phyloP scores from a whole-genome alignment of 306 rosid species.

The Cotoneaster glaucophyllus region DNA sequence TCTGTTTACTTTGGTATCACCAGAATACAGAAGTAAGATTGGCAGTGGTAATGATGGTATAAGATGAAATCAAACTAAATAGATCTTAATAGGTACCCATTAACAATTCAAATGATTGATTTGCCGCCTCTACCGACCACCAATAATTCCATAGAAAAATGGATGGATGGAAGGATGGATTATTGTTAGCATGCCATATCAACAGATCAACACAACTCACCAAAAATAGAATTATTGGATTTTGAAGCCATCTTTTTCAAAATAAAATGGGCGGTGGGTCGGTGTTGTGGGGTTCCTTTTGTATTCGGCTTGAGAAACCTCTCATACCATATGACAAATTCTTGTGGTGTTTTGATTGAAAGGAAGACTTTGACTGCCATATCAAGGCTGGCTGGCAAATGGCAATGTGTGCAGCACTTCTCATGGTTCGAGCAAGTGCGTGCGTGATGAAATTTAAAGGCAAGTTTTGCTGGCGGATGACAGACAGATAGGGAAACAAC shows the following conservation, averaged over 20 bases:
- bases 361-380: not conserved
- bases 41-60: too few relatives aligned
- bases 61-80: too few relatives aligned
- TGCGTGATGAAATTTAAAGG: not conserved
- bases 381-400: not conserved
- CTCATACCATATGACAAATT: not conserved
- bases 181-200: not conserved
- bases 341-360: not conserved
- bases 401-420: not conserved
- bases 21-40: too few relatives aligned
- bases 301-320: conserved; percentile 3
- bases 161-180: not conserved
- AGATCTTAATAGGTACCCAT: too few relatives aligned
- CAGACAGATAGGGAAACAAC: not conserved
- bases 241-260: conserved; percentile 1
- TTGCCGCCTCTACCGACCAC: too few relatives aligned
- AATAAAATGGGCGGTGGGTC: not conserved
- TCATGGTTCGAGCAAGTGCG: not conserved
- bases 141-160: conserved; percentile 3
- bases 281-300: conserved; percentile 28
- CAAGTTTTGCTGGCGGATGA: not conserved
- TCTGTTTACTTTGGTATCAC: too few relatives aligned
- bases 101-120: too few relatives aligned
- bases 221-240: conserved; percentile 4
- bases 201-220: not conserved